Evolutionary conservation across 306 rosid species (phyloP), one percentile per base, ranked within the genome.

Genomic region (Alnus glutinosa): DNA sequence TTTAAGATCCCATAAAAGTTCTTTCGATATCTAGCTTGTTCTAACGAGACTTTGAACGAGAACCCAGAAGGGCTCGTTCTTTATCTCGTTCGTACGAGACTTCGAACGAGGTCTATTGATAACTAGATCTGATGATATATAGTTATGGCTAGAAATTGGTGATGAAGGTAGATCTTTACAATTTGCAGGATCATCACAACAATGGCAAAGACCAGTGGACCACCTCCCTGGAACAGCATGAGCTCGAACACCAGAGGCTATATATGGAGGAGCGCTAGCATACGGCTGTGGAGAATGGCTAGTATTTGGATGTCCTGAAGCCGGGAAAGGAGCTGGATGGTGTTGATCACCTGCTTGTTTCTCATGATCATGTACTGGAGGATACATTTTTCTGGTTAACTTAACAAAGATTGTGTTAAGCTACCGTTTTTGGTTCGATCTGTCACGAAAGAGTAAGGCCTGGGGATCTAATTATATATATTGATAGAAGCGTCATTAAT

Each of bases 201-300:
- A 92, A 57, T 79, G 90, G 71, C 90, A 92, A 81, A 88, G 97
- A 70, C 88, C 87, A 50, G 86, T 82, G n/a, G 94, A 87, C 97
- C 97, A 92, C 36, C 28, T 75, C 5, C 76, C 79, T n/a, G 79
- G 55, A 3, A 28, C 63, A 6, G 55, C 3, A 18, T 76, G 48
- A 28, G 1, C 18, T 30, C 64, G 75, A 3, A 34, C 23, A 7
- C 63, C 36, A 77, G 14, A 28, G 75, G 11, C 30, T 74, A 49
- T 30, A 57, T 77, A 77, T 16, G 89, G 77, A 80, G 83, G 81
- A 82, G 54, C 79, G 5, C 5, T 39, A 82, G 49, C 78, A 80
- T 79, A 79, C 36, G 82, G 75, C 10, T 55, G 85, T 73, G 74
- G 51, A 47, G 48, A 47, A n/a, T 77, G 11, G 14, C 14, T 12